A percentile compares a stretch with the other conserved stretches of the same genome.
These are phyloP conservation scores for Saturnispora saitoi DNA, from an alignment of 805 yeast genomes.

Conservation along the genomic window DNA sequence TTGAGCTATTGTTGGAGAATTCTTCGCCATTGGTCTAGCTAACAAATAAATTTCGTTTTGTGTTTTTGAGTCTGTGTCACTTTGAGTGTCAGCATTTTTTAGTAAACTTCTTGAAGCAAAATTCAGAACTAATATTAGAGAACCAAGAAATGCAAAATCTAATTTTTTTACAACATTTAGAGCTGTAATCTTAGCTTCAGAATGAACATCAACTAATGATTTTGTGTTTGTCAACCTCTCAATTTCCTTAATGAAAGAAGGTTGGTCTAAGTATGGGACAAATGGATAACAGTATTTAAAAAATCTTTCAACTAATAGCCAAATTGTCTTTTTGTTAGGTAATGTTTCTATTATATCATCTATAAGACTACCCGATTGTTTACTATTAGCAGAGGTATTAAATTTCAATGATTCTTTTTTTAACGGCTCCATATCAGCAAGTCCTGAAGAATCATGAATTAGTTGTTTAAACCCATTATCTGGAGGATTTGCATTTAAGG, in stretches of 20 bases:
- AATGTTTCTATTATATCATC: constrained; percentile 29
- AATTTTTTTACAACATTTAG: constrained; percentile 34
- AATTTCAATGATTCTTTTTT: neutral
- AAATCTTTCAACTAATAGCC: constrained; percentile 38
- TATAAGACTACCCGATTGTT: constrained; percentile 16
- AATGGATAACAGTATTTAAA: constrained; percentile 40
- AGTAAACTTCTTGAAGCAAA: constrained; percentile 35
- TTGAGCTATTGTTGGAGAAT: constrained; percentile 40
- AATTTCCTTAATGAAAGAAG: constrained; percentile 27
- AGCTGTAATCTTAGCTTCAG: constrained; percentile 26
- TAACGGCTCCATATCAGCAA: constrained; percentile 31
- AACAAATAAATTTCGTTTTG: constrained; percentile 31
- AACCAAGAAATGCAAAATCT: constrained; percentile 42
- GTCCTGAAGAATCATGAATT: constrained; percentile 31
- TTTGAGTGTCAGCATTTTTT: constrained; percentile 22
- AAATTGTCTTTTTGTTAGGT: constrained; percentile 36
- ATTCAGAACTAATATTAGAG: constrained; percentile 36
- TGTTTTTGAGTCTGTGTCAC: constrained; percentile 21
- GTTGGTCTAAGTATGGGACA: constrained; percentile 38
- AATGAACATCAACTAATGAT: constrained; percentile 20
- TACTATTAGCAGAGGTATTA: neutral
- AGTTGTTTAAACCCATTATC: constrained; percentile 25
- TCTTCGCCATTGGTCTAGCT: constrained; percentile 19
- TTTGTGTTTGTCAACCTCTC: constrained; percentile 29
- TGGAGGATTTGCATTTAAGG: constrained; percentile 3